Base-by-base conservation (phyloP, 2,329 filamentous ascomycete genomes). In the Colletotrichum camelliae region DNA sequence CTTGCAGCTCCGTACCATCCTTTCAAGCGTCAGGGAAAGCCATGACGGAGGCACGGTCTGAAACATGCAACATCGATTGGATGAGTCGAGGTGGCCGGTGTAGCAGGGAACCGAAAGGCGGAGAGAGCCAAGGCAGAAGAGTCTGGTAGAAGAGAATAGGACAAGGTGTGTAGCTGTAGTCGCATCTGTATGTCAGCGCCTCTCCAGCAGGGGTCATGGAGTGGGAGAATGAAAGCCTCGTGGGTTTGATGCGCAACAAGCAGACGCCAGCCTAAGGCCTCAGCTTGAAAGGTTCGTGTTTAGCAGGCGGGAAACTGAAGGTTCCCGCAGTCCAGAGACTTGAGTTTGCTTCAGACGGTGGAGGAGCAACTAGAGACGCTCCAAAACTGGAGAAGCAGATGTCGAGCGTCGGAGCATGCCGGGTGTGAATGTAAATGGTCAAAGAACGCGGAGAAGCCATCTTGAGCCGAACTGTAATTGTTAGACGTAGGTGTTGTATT, bases 291-390 rank as follows among this genome's bases (percentile, higher is more conserved):
- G 57, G 57, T 58, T 73, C 57, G 16, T 68, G 24, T 68, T 60
- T 61, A 62, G 62, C 39, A 61, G 61, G 72, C n/a, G 73, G 57
- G n/a, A 35, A 62, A n/a, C 29, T 70, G 35, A 37, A 70, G 67
- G 57, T 60, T 68, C 66, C 66, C 61, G 24, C 62, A 48, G 68
- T 29, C 37, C 62, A 31, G 37, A 73, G 18, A 48, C 64, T n/a
- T 27, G n/a, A 37, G 37, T 21, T 62, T 75, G 73, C 69, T 73
- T 75, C 73, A 73, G 69, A 75, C 72, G 69, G 62, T 43, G 73
- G 52, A 75, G 69, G 61, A 64, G 55, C 73, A 73, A 58, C 64
- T 62, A 58, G 73, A 72, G 72, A 57, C 16, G 55, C 6, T 15
- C 55, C n/a, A 35, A 31, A 67, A 52, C 57, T 35, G 70, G 27